Evolutionary conservation across 2,329 filamentous ascomycete genomes (phyloP).

Genomic region (Plenodomus tracheiphilus): DNA sequence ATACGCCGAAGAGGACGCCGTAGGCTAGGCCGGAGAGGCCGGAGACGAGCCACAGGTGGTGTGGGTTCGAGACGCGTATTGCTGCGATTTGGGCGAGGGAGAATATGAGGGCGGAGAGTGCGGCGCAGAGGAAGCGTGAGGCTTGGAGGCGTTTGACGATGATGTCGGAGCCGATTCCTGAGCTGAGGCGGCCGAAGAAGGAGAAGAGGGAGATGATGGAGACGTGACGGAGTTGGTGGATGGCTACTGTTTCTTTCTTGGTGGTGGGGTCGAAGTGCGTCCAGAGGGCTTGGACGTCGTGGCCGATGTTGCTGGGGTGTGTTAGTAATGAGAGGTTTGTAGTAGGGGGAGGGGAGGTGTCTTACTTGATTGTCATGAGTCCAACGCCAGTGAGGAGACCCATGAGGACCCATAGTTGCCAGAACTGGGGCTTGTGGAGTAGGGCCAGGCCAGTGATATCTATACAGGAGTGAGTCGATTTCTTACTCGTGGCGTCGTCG

Average conservation of each 20-base stretch:
- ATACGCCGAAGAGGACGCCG: conserved; percentile 91
- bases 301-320: conserved; percentile 80
- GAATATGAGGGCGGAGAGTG: conserved; percentile 77
- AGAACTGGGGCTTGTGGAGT: conserved; percentile 76
- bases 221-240: conserved; percentile 87
- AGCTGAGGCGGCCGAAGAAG: conserved; percentile 75
- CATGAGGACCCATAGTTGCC: conserved; percentile 87
- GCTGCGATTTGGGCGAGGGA: conserved; percentile 77
- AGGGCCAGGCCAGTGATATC: conserved; percentile 87
- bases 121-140: conserved; percentile 89
- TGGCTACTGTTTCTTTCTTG: conserved; percentile 72
- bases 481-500: conserved; percentile 60
- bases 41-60: conserved; percentile 76
- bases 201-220: conserved; percentile 89
- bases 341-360: conserved; percentile 11
- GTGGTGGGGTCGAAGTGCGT: conserved; percentile 77
- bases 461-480: conserved; percentile 75
- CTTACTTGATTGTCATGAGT: conserved; percentile 98
- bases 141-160: conserved; percentile 79
- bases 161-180: conserved; percentile 82
- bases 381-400: conserved; percentile 90
- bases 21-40: conserved; percentile 85
- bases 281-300: conserved; percentile 87
- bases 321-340: conserved; percentile 30
- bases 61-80: conserved; percentile 74